Evolutionary conservation across 331 rosid species (phyloP), one percentile per base, ranked within the genome.

Genomic region (Cydonia oblonga): DNA sequence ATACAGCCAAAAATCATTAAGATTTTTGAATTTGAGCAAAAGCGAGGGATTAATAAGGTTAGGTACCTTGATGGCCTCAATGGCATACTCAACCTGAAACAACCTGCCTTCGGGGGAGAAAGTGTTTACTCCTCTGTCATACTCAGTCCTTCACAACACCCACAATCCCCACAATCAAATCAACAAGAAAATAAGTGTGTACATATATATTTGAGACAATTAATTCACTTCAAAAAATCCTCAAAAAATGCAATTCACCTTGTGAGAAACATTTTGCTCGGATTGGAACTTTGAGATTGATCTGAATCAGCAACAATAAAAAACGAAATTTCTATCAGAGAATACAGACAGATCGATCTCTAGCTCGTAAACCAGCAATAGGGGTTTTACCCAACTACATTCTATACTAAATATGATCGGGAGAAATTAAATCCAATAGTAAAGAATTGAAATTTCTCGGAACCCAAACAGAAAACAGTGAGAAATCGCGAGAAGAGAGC

Each of bases 41-140:
- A 16, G 56, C 7, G n/a, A 16, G 66, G 62, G 63, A 64, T 33
- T 33, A 33, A n/a, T n/a, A 20, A 64, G 51, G 69, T 24, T 12
- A 14, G 18, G 22, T 54, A 89, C 98, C 97, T 91, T 91, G 75
- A 95, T 95, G 42, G 99, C 99, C 74, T 91, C 97, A 11, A 95
- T 95, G 69, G 99, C 99, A 86, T 95, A 91, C 81, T 95, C 99
- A 72, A 95, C 99, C 84, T 95, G 99, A 82, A 95, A 95, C 78
- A 95, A 82, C 67, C 99, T 89, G 9, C 99, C 97, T 86, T 95
- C 99, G 0, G 97, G 99, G 38, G 99, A 95, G 82, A 95, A 95
- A 35, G 99, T 95, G 81, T 95, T 95, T 44, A 95, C 99, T 71
- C 97, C 99, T 74, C 97, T 86, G 81, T 95, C 99, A 86, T 95